phyloP scores from a whole-genome alignment of 345 rosid species.

The Linum usitatissimum region DNA sequence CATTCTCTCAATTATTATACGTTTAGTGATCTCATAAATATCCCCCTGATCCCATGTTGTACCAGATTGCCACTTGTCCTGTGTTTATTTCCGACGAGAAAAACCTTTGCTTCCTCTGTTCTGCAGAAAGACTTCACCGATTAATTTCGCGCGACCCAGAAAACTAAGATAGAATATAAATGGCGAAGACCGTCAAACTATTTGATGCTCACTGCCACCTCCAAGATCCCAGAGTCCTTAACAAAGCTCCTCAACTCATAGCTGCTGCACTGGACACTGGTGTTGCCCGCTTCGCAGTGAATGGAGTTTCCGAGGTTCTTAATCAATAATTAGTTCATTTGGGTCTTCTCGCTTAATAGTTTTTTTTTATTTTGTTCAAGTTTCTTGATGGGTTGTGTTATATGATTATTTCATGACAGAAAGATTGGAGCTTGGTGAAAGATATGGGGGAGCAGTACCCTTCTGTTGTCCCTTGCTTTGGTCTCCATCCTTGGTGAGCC shows the following conservation, averaged over 20 bases:
- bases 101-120: too few relatives aligned
- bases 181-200: constrained; percentile 33
- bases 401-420: constrained; percentile 24
- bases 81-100: too few relatives aligned
- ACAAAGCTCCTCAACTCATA: constrained; percentile 51
- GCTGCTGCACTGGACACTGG: constrained; percentile 50
- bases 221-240: constrained; percentile 74
- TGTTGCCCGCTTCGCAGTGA: constrained; percentile 58
- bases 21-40: too few relatives aligned
- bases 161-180: neutral
- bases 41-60: too few relatives aligned
- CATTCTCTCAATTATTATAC: too few relatives aligned
- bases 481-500: constrained; percentile 78
- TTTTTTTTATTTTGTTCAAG: neutral
- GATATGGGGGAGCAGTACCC: constrained; percentile 54
- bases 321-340: neutral
- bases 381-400: neutral
- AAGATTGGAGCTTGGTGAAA: constrained; percentile 77
- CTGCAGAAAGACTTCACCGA: too few relatives aligned
- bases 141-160: neutral
- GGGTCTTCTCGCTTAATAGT: neutral
- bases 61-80: too few relatives aligned
- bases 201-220: constrained; percentile 97
- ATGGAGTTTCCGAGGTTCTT: constrained; percentile 66
- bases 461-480: constrained; percentile 79